phyloP scores from a whole-genome alignment of 2,329 filamentous ascomycete species.

The Orbilia oligospora region DNA sequence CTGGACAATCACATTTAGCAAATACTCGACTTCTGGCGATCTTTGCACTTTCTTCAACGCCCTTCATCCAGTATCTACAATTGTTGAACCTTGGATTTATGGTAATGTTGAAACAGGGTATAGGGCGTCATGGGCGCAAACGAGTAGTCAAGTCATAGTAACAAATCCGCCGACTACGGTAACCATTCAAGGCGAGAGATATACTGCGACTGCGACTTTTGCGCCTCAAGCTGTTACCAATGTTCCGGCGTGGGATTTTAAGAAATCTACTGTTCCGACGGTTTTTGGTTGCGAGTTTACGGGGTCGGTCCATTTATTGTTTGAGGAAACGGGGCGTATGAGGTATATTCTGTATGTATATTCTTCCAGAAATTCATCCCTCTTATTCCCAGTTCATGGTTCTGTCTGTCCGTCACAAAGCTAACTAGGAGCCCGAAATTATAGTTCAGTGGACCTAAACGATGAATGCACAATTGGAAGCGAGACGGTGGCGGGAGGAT shows the following conservation, averaged over 20 bases:
- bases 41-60: not conserved
- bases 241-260: constrained; percentile 12
- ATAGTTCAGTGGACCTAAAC: not conserved
- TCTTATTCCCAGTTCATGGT: not conserved
- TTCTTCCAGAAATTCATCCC: not conserved
- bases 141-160: not conserved
- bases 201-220: not conserved
- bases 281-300: constrained; percentile 11
- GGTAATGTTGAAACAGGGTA: not conserved
- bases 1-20: constrained; percentile 13
- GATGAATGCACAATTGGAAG: not conserved
- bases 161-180: not conserved
- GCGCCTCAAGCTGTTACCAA: not conserved
- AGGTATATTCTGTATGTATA: constrained; percentile 25
- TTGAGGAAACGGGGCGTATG: constrained; percentile 9
- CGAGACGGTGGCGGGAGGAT: not conserved
- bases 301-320: not conserved
- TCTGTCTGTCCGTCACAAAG: not conserved
- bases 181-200: not conserved
- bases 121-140: not conserved
- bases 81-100: not conserved
- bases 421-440: not conserved
- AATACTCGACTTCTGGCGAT: constrained; percentile 6
- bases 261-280: not conserved
- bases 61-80: not conserved